Conservation (phyloP, 2,329 filamentous ascomycete species). For the Colletotrichum horii region DNA sequence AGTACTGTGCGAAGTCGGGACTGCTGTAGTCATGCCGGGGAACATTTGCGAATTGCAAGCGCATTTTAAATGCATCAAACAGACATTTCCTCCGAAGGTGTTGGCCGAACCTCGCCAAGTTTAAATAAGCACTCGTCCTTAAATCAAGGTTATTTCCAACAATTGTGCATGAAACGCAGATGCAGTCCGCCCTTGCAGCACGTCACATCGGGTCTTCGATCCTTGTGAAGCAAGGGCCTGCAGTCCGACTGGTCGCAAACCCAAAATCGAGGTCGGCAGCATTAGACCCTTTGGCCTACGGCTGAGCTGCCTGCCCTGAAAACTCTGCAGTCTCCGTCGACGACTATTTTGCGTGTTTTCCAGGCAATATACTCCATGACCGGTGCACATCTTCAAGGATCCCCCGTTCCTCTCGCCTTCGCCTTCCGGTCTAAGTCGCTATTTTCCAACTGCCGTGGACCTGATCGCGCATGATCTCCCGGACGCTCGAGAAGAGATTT, state of each 20-base stretch:
- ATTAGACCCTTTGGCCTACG: background rate
- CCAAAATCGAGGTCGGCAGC: background rate
- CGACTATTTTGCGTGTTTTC: background rate
- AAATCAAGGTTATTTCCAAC: conserved; percentile 10
- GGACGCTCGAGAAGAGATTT: background rate
- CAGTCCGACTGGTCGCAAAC: background rate
- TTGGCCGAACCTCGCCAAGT: background rate
- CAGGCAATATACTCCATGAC: background rate
- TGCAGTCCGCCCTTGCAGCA: background rate
- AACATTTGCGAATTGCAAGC: background rate
- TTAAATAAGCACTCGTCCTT: conserved; percentile 6
- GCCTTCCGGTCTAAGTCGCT: background rate
- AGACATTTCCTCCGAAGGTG: background rate
- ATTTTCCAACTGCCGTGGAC: background rate
- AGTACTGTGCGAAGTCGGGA: background rate
- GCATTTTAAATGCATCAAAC: background rate
- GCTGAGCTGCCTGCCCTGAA: background rate
- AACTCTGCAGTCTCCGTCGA: background rate
- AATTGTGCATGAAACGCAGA: background rate
- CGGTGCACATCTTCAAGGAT: background rate
- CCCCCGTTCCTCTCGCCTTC: background rate
- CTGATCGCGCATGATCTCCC: background rate
- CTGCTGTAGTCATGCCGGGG: background rate
- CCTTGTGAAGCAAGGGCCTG: background rate
- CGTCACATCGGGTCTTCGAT: background rate